Conservation (phyloP, 768 basidiomycete species). For the Grammothele lineata region DNA sequence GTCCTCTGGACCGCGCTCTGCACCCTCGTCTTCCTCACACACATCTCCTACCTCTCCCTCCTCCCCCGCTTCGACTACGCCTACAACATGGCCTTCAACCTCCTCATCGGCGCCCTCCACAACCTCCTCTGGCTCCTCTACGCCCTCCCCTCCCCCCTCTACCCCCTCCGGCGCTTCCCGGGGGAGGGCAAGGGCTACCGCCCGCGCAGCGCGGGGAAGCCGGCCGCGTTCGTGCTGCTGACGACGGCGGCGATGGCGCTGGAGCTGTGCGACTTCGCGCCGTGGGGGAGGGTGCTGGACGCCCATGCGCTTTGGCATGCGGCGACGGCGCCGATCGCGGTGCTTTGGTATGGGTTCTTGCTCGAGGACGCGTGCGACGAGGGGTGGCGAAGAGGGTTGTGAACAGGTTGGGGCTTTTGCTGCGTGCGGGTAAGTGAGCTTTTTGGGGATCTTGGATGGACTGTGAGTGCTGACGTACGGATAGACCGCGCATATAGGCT, state of each 20-base stretch:
- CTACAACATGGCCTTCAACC: constrained; percentile 89
- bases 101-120: constrained; percentile 70
- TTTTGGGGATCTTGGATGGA: no score
- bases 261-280: constrained; percentile 91
- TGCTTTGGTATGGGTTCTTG: constrained; percentile 85
- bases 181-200: constrained; percentile 51
- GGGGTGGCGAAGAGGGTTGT: constrained; percentile 52
- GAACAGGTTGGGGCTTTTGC: background rate
- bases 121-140: constrained; percentile 81
- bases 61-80: constrained; percentile 85
- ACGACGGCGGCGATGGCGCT: constrained; percentile 74
- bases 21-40: constrained; percentile 53
- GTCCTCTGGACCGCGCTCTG: constrained; percentile 49
- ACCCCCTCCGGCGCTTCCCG: constrained; percentile 52
- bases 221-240: constrained; percentile 57
- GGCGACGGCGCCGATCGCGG: constrained; percentile 71
- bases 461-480: no score
- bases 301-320: constrained; percentile 95
- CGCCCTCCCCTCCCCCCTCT: constrained; percentile 47
- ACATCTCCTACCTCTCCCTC: constrained; percentile 74
- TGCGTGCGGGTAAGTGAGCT: no score
- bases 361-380: constrained; percentile 65
- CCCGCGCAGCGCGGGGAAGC: constrained; percentile 49
- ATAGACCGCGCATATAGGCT: no score
- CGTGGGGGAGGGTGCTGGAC: constrained; percentile 70